Base-by-base conservation (phyloP, 495 filamentous ascomycete species). In the Podospora anserina region DNA sequence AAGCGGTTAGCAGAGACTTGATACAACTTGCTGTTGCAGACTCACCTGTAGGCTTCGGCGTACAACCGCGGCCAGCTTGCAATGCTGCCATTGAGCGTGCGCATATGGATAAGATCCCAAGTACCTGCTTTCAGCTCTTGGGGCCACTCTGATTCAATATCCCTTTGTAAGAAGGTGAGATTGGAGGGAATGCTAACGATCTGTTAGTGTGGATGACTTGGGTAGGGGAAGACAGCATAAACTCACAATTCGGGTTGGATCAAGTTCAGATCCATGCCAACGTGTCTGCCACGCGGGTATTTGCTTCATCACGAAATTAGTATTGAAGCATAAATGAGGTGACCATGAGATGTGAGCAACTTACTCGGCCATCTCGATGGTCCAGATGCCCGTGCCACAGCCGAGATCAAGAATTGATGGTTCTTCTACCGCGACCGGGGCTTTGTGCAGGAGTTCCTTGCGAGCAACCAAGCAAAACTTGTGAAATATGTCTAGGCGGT, bases 321-420 rank as follows among this genome's bases (percentile, higher is more conserved):
- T 16, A 32, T 18, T 86, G 59, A 49, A 61, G 27, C 57, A 59
- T 39, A 69, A 66, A 2, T 13, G 27, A 30, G 11, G 39, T 49
- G 15, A 20, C 9, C 27, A 62, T 2, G 26, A 54, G 20, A 59
- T 28, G 16, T 30, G 54, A 9, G 15, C 6, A 32, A 84, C 89
- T 79, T 80, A 90, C 88, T 90, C 88, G 68, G 91, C 91, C 79
- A 97, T 89, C 70, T 95, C 90, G 72, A 96, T 94, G 23, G 88
- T 85, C 94, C 94, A 97, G 61, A 97, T 94, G 5, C 94, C 93
- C 0, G 94, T 96, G 13, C 94, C 94, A 69, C 90, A 92, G 28
- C 94, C 94, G 61, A 97, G 76, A 76, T 97, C 94, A 26, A 97
- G 80, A 54, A 96, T 88, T 26, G 86, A 78, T 5, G 80, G 78